Base-by-base conservation (phyloP, 2,329 filamentous ascomycete species). In the Lasiodiplodia gonubiensis region DNA sequence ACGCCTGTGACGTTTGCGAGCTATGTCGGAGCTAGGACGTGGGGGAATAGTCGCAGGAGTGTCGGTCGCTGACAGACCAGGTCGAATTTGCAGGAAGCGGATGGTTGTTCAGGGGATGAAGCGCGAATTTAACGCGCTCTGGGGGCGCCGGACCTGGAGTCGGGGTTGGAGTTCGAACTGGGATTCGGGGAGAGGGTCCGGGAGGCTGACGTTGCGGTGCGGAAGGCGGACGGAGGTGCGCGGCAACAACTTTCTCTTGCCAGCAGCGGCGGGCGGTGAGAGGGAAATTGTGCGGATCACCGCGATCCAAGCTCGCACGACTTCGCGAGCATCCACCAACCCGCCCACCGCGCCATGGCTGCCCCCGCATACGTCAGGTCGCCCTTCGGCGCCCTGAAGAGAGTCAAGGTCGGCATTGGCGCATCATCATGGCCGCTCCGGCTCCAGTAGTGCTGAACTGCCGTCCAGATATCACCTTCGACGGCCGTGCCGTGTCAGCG, bases 221-320 rank as follows among this genome's bases (percentile, higher is more conserved):
- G 66, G 64, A 72, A 70, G 67, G 54, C 71, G 67, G 75, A 89
- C 90, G 27, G 90, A 93, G 25, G 93, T 92, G 74, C 93, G 88
- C 75, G 84, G 93, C 66, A 82, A 97, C 16, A 93, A 97, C 75
- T 85, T 83, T 72, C 79, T 10, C 42, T 10, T 21, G 42, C 42
- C 95, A 69, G 94, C 94, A 8, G 97, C 96, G 80, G 84, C 93
- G 54, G 94, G 97, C 68, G 93, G 93, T 3, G 88, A 95, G 80
- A 93, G 93, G 0, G 84, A 97, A 64, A 92, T 93, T 30, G 94
- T 67, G 54, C 55, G 37, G 27, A 67, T 64, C 54, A 30, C 65
- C 54, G 49, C 16, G 21, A 54, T 30, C 23, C 39, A 48, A 66
- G 63, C 51, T 46, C 42, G 33, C 37, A n/a, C 55, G 30, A 35